These are phyloP conservation scores for Pleodorina starrii DNA, from an alignment of 139 green algal species.

Conservation along the genomic window DNA sequence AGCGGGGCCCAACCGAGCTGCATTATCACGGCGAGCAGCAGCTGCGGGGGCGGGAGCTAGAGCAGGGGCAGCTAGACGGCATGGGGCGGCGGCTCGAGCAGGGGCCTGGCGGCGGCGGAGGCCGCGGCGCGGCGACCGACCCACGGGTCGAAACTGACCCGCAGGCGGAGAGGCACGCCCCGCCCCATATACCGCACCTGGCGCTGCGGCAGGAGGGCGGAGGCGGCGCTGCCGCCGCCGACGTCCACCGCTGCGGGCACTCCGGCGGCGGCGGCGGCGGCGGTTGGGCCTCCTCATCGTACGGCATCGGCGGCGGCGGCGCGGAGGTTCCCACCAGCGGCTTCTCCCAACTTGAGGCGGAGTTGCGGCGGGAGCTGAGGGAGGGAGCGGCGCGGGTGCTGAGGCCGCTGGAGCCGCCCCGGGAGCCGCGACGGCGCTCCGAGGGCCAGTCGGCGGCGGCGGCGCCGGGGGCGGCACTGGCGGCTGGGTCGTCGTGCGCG, in stretches of 20 bases:
- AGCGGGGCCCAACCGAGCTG: not conserved
- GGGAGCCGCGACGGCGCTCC: not conserved
- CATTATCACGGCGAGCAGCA: conserved; percentile 24
- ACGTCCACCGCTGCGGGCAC: not conserved
- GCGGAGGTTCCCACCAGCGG: conserved; percentile 26
- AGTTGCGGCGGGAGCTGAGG: not conserved
- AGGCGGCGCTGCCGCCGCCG: not conserved
- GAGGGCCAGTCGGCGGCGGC: not conserved
- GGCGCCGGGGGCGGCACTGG: too few relatives aligned
- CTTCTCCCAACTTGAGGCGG: not conserved
- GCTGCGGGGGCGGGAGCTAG: not conserved
- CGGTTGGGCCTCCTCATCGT: too few relatives aligned
- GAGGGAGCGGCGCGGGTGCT: conserved; percentile 1
- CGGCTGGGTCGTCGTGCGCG: not conserved
- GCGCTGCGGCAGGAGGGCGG: not conserved
- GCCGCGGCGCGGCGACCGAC: not conserved
- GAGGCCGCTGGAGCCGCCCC: conserved; percentile 16
- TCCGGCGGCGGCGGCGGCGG: not conserved
- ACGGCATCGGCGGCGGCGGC: not conserved
- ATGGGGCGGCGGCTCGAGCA: not conserved
- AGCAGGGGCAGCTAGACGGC: not conserved
- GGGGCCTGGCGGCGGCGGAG: not conserved
- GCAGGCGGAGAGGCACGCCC: not conserved
- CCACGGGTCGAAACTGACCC: not conserved
- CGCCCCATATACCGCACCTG: not conserved